Evolutionary conservation across 2,329 filamentous ascomycete genomes (phyloP).

Genomic region (Arthrobotrys musiformis): DNA sequence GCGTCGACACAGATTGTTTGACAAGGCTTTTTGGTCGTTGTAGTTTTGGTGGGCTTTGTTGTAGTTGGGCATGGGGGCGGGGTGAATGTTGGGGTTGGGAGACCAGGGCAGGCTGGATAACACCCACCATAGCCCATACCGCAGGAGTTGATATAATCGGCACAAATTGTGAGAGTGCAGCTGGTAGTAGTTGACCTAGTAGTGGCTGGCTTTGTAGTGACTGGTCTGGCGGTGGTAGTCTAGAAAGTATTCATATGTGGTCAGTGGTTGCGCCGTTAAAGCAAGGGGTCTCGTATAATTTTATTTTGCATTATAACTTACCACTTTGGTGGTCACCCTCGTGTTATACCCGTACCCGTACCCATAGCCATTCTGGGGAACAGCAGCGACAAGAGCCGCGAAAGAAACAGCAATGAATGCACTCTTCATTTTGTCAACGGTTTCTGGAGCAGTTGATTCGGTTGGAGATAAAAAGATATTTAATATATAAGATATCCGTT

Average conservation of each 20-base stretch:
- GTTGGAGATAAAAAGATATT: too few relatives aligned
- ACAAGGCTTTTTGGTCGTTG: conserved; percentile 40
- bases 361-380: conserved; percentile 29
- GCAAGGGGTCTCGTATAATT: background rate
- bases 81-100: conserved; percentile 30
- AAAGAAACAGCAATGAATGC: conserved; percentile 29
- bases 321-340: background rate
- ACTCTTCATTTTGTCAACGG: conserved; percentile 28
- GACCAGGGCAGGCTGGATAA: conserved; percentile 27
- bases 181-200: conserved; percentile 13
- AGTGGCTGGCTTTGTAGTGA: too few relatives aligned
- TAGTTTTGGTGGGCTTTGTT: conserved; percentile 29
- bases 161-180: conserved; percentile 36
- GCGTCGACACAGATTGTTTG: conserved; percentile 55
- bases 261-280: background rate
- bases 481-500: background rate
- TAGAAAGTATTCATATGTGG: background rate
- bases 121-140: conserved; percentile 40
- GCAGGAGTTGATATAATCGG: conserved; percentile 53
- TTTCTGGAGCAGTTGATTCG: background rate
- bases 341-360: background rate
- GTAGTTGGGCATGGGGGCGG: conserved; percentile 26
- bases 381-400: conserved; percentile 32
- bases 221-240: too few relatives aligned
- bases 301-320: conserved; percentile 27